Conservation (phyloP, 345 rosid species). For the Noccaea caerulescens region DNA sequence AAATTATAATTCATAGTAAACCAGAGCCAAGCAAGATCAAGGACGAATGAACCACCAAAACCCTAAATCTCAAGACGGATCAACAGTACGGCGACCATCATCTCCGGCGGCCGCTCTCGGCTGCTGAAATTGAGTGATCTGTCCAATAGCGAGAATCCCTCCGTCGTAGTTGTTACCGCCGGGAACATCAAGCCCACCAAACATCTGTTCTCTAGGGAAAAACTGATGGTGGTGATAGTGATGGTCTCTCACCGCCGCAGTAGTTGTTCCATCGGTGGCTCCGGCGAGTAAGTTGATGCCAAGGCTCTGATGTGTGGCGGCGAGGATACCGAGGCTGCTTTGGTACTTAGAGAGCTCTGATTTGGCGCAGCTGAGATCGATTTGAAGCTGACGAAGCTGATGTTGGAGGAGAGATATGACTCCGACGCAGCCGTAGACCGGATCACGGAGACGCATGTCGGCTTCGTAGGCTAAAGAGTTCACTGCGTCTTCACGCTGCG, state of each 20-base stretch:
- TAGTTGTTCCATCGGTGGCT: slow-evolving; percentile 42
- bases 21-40: slow-evolving; percentile 17
- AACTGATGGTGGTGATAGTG: slow-evolving; percentile 72
- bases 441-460: slow-evolving; percentile 82
- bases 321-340: slow-evolving; percentile 58
- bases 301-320: slow-evolving; percentile 63
- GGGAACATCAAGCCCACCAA: slow-evolving; percentile 58
- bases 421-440: slow-evolving; percentile 91
- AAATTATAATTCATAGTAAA: slow-evolving; percentile 17
- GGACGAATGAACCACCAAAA: slow-evolving; percentile 29
- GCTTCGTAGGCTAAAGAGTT: slow-evolving; percentile 73
- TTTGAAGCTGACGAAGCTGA: slow-evolving; percentile 59
- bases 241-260: slow-evolving; percentile 46
- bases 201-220: slow-evolving; percentile 75
- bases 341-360: slow-evolving; percentile 69
- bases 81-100: slow-evolving; percentile 79
- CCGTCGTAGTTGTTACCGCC: slow-evolving; percentile 56
- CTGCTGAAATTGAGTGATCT: slow-evolving; percentile 83
- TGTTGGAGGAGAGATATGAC: slow-evolving; percentile 76
- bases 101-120: slow-evolving; percentile 76
- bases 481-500: slow-evolving; percentile 74
- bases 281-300: slow-evolving; percentile 67
- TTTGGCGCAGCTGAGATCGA: slow-evolving; percentile 62
- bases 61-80: slow-evolving; percentile 69
- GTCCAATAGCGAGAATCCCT: slow-evolving; percentile 77